These are phyloP conservation scores for Colletotrichum tropicicola DNA, from an alignment of 2,329 filamentous ascomycete species.

Conservation along the genomic window DNA sequence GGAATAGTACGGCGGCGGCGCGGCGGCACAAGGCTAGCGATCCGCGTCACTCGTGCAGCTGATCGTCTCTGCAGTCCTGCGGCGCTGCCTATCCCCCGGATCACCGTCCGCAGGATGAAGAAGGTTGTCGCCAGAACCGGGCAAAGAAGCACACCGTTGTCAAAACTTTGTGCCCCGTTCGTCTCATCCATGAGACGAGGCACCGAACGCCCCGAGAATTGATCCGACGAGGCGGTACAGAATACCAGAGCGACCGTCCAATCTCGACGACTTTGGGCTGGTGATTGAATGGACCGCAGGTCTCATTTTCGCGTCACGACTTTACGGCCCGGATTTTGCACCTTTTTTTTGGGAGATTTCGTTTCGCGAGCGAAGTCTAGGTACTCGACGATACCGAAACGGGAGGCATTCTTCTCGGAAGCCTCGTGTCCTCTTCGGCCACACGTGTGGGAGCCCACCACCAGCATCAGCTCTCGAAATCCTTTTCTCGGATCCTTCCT, in stretches of 20 bases:
- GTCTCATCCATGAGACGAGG: conserved; percentile 5
- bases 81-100: too few species aligned
- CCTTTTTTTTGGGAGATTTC: not conserved
- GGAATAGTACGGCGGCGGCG: not conserved
- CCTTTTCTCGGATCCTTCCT: not conserved
- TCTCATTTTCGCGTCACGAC: not conserved
- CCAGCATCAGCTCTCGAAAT: not conserved
- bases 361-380: not conserved
- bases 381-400: not conserved
- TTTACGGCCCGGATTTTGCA: not conserved
- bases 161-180: not conserved
- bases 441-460: not conserved
- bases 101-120: not conserved
- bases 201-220: not conserved
- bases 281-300: not conserved
- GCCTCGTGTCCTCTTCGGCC: not conserved
- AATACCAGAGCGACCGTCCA: not conserved
- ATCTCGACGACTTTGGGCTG: too few species aligned
- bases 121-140: not conserved
- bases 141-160: not conserved
- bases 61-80: too few species aligned
- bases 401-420: not conserved
- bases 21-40: not conserved
- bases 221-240: not conserved
- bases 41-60: not conserved